Evolutionary conservation across 805 yeast genomes (phyloP).

Genomic region (Teunomyces gatunensis): DNA sequence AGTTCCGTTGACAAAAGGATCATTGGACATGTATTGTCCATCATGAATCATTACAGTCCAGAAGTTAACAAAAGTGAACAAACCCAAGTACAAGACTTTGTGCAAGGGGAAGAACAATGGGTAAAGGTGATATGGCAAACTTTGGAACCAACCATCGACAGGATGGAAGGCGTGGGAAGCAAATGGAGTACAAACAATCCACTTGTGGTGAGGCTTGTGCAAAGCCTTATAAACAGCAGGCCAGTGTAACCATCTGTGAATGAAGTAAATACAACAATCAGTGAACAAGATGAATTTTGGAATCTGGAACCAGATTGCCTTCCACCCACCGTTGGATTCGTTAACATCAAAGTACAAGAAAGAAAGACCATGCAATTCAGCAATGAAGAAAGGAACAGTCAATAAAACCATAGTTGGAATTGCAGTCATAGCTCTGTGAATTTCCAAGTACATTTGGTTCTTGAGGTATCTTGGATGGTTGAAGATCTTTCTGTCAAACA

Average conservation of each 20-base stretch:
- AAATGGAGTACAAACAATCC: conserved; percentile 98
- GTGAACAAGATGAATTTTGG: conserved; percentile 88
- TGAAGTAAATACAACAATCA: conserved; percentile 86
- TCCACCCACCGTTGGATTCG: conserved; percentile 66
- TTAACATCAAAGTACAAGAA: conserved; percentile 65
- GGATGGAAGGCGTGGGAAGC: conserved; percentile 99
- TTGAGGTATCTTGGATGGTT: conserved; percentile 95
- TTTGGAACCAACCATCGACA: conserved; percentile 91
- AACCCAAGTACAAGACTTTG: conserved; percentile 73
- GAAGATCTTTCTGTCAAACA: conserved; percentile 86
- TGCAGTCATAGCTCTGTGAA: conserved; percentile 70
- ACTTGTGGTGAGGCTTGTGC: conserved; percentile 98
- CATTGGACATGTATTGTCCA: conserved; percentile 91
- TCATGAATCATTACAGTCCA: conserved; percentile 99
- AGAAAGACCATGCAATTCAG: conserved; percentile 83
- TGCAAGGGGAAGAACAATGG: conserved; percentile 93
- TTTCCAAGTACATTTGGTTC: conserved; percentile 86
- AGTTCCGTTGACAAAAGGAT: conserved; percentile 93
- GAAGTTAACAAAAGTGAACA: conserved; percentile 89
- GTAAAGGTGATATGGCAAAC: conserved; percentile 88
- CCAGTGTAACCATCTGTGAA: conserved; percentile 93
- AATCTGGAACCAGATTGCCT: conserved; percentile 60
- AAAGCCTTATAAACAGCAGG: conserved; percentile 79
- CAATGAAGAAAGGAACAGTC: conserved; percentile 86
- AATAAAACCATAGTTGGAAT: conserved; percentile 86